phyloP scores from a whole-genome alignment of 805 yeast species.

The Starmerella floricola region DNA sequence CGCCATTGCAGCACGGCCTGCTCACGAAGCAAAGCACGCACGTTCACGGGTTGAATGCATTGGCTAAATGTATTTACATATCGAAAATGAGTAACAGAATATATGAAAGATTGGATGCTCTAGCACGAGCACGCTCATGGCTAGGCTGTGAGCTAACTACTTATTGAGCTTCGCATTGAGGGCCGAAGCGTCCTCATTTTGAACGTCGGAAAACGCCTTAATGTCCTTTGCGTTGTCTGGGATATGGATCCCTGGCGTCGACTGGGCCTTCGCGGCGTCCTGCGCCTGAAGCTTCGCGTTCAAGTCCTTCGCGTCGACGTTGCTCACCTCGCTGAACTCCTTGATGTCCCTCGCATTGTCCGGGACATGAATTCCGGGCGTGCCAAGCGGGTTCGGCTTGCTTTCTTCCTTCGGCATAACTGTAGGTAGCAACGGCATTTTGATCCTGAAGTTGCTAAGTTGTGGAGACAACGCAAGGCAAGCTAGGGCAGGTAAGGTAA shows the following conservation, averaged over 20 bases:
- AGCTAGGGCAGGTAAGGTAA: neutral
- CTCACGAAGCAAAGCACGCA: no score
- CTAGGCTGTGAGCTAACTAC: no score
- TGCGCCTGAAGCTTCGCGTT: slow-evolving; percentile 29
- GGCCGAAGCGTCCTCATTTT: slow-evolving; percentile 45
- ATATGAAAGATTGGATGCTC: no score
- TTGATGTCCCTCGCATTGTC: slow-evolving; percentile 46
- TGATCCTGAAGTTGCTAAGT: neutral
- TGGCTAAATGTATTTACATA: no score
- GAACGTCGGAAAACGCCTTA: slow-evolving; percentile 48
- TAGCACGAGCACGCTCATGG: no score
- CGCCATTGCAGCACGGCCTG: no score
- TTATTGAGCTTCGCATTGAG: slow-evolving; percentile 33
- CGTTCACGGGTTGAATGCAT: no score
- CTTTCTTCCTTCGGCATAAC: slow-evolving; percentile 28
- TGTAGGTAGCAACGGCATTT: slow-evolving; percentile 23
- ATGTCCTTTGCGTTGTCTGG: slow-evolving; percentile 55
- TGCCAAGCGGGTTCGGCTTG: slow-evolving; percentile 33
- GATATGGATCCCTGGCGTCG: slow-evolving; percentile 64
- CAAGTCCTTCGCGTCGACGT: slow-evolving; percentile 49
- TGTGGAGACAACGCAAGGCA: neutral
- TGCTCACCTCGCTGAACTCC: slow-evolving; percentile 47
- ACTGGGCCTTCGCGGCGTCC: slow-evolving; percentile 24
- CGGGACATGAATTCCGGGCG: slow-evolving; percentile 65
- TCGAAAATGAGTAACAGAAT: no score